Evolutionary conservation across 2,329 filamentous ascomycete species (phyloP).

Genomic region (Paecilomyces sp.): DNA sequence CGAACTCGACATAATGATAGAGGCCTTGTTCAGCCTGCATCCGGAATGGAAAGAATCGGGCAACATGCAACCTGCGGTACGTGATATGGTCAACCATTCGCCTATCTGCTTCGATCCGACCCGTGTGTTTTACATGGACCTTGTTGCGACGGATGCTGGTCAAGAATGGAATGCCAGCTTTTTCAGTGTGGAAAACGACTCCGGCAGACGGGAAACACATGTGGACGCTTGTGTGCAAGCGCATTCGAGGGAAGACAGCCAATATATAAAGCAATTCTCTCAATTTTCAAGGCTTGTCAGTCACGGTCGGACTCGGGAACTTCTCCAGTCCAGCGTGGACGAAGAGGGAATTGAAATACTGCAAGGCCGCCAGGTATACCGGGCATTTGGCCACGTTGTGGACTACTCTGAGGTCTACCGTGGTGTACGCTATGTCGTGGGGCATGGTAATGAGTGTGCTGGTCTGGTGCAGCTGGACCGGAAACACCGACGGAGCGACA

Average conservation of each 20-base stretch:
- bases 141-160: not conserved
- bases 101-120: not conserved
- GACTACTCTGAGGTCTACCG: constrained; percentile 10
- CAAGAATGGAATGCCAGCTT: not conserved
- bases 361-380: constrained; percentile 14
- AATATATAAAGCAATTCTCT: not conserved
- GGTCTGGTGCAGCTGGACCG: constrained; percentile 8
- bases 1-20: not conserved
- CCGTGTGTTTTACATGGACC: not conserved
- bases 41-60: not conserved
- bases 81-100: not conserved
- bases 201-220: not conserved
- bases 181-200: not conserved
- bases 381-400: constrained; percentile 11
- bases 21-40: not conserved
- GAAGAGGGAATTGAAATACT: constrained; percentile 3
- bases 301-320: not conserved
- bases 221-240: not conserved
- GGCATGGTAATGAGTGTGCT: constrained; percentile 12
- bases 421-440: constrained; percentile 12
- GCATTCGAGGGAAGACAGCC: not conserved
- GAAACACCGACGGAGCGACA: constrained; percentile 7
- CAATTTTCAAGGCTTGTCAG: not conserved
- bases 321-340: not conserved
- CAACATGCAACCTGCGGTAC: not conserved